Evolutionary conservation across 2,329 filamentous ascomycete genomes (phyloP).

Genomic region (Eutypa lata): DNA sequence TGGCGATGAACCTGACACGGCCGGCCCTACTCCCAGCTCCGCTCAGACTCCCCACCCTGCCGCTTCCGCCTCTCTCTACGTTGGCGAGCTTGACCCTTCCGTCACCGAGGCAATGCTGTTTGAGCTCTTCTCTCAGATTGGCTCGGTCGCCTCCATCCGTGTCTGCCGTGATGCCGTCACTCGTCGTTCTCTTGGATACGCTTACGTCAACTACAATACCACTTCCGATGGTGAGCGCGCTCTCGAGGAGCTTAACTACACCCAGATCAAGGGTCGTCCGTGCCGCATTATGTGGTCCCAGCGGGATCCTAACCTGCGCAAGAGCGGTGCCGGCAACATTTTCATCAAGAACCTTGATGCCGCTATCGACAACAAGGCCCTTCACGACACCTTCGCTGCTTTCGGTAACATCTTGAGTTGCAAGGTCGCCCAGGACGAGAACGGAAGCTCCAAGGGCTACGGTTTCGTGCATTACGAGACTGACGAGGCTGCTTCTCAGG

Average conservation of each 20-base stretch:
- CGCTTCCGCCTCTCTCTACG: slow-evolving; percentile 96
- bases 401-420: slow-evolving; percentile 99
- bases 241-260: slow-evolving; percentile 99
- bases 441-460: slow-evolving; percentile 95
- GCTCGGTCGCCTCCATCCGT: slow-evolving; percentile 97
- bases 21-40: slow-evolving; percentile 69
- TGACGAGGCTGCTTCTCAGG: slow-evolving; percentile 90
- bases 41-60: slow-evolving; percentile 71
- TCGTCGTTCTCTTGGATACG: slow-evolving; percentile 96
- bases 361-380: slow-evolving; percentile 99
- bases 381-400: slow-evolving; percentile 97
- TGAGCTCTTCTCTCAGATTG: slow-evolving; percentile 99
- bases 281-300: slow-evolving; percentile 99
- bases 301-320: slow-evolving; percentile 96
- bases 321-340: slow-evolving; percentile 98
- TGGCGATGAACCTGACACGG: slow-evolving; percentile 58
- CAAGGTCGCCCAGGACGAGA: slow-evolving; percentile 98
- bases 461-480: slow-evolving; percentile 99
- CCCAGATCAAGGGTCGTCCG: slow-evolving; percentile 94
- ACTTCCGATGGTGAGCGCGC: slow-evolving; percentile 95
- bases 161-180: slow-evolving; percentile 99
- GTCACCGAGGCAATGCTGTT: slow-evolving; percentile 99
- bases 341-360: slow-evolving; percentile 99
- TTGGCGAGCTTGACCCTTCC: slow-evolving; percentile 94
- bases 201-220: slow-evolving; percentile 99